A percentile compares a stretch with the other conserved stretches of the same genome.
These are phyloP conservation scores for Suhomyces bolitotheri DNA, from an alignment of 1,139 yeast species.

Conservation along the genomic window DNA sequence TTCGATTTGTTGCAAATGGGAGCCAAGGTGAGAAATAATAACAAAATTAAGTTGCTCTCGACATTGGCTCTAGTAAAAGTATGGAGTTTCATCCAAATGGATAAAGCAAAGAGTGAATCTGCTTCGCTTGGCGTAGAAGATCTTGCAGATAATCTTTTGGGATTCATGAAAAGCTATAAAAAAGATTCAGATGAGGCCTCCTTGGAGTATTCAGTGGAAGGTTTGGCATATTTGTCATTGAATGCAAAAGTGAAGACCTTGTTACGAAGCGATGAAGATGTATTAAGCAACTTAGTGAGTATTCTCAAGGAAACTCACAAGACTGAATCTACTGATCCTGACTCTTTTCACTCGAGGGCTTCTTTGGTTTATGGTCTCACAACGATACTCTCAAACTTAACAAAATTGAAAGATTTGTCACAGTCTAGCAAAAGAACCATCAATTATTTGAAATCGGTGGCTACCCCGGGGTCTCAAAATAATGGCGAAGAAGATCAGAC, in stretches of 20 bases:
- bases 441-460: conserved; percentile 35
- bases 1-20: conserved; percentile 29
- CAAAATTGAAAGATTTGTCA: conserved; percentile 27
- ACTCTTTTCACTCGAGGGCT: background rate
- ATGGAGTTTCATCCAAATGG: conserved; percentile 42
- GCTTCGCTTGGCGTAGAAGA: conserved; percentile 3
- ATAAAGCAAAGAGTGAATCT: conserved; percentile 19
- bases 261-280: conserved; percentile 34
- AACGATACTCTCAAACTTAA: conserved; percentile 38
- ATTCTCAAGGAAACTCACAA: conserved; percentile 11
- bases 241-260: conserved; percentile 31
- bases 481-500: conserved; percentile 24
- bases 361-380: conserved; percentile 37
- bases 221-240: conserved; percentile 48
- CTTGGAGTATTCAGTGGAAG: conserved; percentile 39
- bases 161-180: conserved; percentile 5
- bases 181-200: conserved; percentile 7
- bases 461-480: conserved; percentile 30
- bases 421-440: conserved; percentile 23
- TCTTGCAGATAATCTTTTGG: conserved; percentile 10
- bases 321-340: background rate
- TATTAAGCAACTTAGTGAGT: conserved; percentile 25
- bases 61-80: conserved; percentile 40
- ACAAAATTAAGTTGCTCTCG: conserved; percentile 31
- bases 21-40: conserved; percentile 14